Base-by-base conservation (phyloP, 306 rosid species). In the Quercus ilex region DNA sequence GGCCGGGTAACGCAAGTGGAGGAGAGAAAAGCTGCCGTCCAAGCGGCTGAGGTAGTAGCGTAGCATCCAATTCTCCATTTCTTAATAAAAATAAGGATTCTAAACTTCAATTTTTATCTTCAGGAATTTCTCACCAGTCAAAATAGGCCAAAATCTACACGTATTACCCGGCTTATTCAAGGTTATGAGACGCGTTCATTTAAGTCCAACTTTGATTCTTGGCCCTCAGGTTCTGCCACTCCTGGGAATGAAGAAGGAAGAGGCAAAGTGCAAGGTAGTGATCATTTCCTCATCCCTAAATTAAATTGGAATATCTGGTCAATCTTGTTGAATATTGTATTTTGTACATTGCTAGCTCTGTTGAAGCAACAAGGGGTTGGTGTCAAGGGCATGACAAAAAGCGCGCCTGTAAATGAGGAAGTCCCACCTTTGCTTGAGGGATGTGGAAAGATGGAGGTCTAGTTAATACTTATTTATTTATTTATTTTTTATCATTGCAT, bases 301-400 rank as follows among this genome's bases (percentile, higher is more conserved):
- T 79, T 78, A 71, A 67, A 69, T 51, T 11, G 52, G 76, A 5
- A n/a, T 41, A 43, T 74, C 74, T 63, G 69, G 33, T 77, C 68
- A 74, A 64, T 23, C 60, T 53, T 81, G 62, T 69, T 78, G 41
- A 86, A 14, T 79, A 55, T 73, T 80, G 18, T 57, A 23, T 76
- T 81, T 70, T 80, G 72, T 75, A 76, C 76, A 56, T 69, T 81
- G 56, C 77, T 86, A 96, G 99, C 99, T 89, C 83, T 96, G 89
- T 81, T 96, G 91, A 96, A 96, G 91, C 99, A 96, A 86, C 99
- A 96, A 90, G 99, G 99, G 62, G 88, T 93, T 78, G 99, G 98
- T 87, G 87, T 93, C 76, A 96, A 96, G 85, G 99, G 99, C 74
- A 81, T 86, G 75, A 3, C 97, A 74, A 96, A 96, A 81, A 83